A percentile compares a stretch with the other conserved stretches of the same genome.
These are phyloP conservation scores for Pythium myriotylum DNA, from an alignment of 352 stramenopile genomes.

Conservation along the genomic window DNA sequence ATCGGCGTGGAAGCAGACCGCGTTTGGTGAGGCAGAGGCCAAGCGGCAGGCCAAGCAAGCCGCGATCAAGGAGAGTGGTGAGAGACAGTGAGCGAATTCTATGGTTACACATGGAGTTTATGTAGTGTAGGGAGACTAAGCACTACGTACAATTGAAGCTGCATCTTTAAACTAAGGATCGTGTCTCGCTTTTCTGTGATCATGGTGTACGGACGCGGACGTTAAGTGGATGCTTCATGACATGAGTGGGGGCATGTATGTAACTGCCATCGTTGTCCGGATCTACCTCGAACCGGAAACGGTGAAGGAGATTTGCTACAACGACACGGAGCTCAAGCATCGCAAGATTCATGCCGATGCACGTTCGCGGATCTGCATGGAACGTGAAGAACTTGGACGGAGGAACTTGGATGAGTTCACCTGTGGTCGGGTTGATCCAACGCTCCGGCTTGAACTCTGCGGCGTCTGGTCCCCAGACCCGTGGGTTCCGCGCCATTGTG, in stretches of 20 bases:
- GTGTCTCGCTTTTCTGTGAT: too few relatives aligned
- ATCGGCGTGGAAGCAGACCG: conserved; percentile 43
- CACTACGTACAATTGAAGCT: too few relatives aligned
- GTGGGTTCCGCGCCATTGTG: conserved; percentile 31
- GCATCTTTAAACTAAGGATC: not conserved
- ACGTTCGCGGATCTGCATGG: conserved; percentile 43
- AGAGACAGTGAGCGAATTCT: not conserved
- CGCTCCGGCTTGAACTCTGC: conserved; percentile 33
- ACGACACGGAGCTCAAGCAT: conserved; percentile 21
- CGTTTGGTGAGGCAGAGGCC: conserved; percentile 41
- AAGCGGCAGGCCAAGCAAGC: conserved; percentile 3
- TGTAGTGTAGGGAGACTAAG: too few relatives aligned
- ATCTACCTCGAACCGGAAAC: conserved; percentile 20
- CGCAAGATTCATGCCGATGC: conserved; percentile 43
- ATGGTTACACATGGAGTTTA: too few relatives aligned
- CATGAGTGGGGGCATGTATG: conserved; percentile 7
- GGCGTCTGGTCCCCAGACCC: conserved; percentile 20
- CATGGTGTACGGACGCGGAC: not conserved
- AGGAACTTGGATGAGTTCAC: conserved; percentile 19
- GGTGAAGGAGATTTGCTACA: conserved; percentile 16
- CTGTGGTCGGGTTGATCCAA: conserved; percentile 36
- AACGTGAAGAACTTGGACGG: conserved; percentile 43
- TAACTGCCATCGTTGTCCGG: conserved; percentile 22
- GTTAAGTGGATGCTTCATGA: conserved; percentile 24
- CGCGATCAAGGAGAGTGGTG: conserved; percentile 2